Conservation (phyloP, 352 stramenopile genomes). For the Phytophthora boehmeriae region DNA sequence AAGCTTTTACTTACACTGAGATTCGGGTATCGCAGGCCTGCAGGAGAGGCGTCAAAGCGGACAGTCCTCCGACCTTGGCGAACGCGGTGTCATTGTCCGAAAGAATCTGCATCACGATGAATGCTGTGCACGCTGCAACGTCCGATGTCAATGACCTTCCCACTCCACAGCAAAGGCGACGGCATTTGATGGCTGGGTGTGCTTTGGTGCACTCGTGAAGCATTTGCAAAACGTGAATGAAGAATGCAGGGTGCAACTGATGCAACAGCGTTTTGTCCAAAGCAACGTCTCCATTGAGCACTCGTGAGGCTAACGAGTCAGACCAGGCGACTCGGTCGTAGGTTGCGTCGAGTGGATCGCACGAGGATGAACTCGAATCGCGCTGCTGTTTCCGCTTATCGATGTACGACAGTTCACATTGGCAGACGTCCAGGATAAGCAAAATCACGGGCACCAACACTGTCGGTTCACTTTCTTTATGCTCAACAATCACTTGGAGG, state of each 20-base stretch:
- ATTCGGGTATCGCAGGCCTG: slow-evolving; percentile 50
- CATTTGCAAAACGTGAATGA: slow-evolving; percentile 37
- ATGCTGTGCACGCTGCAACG: slow-evolving; percentile 28
- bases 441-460: slow-evolving; percentile 43
- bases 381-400: slow-evolving; percentile 35
- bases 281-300: slow-evolving; percentile 41
- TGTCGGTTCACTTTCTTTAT: slow-evolving; percentile 29
- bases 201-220: slow-evolving; percentile 21
- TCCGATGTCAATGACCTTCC: slow-evolving; percentile 34
- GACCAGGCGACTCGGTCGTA: slow-evolving; percentile 22
- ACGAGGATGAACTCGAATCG: slow-evolving; percentile 8
- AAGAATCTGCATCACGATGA: slow-evolving; percentile 33
- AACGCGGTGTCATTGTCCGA: slow-evolving; percentile 13
- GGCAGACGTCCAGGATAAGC: slow-evolving; percentile 43
- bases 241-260: slow-evolving; percentile 37
- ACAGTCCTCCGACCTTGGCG: slow-evolving; percentile 16
- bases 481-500: slow-evolving; percentile 32
- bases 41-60: slow-evolving; percentile 32
- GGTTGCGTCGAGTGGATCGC: slow-evolving; percentile 8
- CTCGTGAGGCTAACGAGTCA: slow-evolving; percentile 37
- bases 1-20: slow-evolving; percentile 43
- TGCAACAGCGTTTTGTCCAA: slow-evolving; percentile 33
- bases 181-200: slow-evolving; percentile 25
- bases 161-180: slow-evolving; percentile 41
- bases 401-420: slow-evolving; percentile 38